These are phyloP conservation scores for Cryptosporidium felis DNA, from an alignment of 169 alveolate genomes.

Conservation along the genomic window DNA sequence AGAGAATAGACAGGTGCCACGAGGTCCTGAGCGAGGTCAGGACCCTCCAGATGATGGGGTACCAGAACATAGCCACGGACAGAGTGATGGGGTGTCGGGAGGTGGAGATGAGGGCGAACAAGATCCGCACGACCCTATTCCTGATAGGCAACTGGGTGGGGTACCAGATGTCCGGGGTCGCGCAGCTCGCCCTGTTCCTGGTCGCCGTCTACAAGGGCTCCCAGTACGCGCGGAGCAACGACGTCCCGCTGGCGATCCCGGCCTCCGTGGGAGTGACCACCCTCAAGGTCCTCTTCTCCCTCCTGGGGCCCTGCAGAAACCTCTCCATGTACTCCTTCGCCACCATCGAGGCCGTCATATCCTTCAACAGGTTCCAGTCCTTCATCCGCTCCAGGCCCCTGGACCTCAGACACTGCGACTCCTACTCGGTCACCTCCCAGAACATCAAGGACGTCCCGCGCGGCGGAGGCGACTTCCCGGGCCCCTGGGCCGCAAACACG, in stretches of 20 bases:
- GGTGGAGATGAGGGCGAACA: slow-evolving; percentile 53
- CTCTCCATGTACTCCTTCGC: slow-evolving; percentile 63
- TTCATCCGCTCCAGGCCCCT: slow-evolving; percentile 61
- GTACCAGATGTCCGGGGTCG: slow-evolving; percentile 62
- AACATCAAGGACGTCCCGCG: too few species aligned
- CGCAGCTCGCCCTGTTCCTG: slow-evolving; percentile 42
- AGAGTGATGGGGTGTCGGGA: slow-evolving; percentile 45
- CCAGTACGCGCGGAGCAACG: neutral
- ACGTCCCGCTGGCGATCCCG: slow-evolving; percentile 39
- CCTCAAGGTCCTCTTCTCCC: slow-evolving; percentile 39
- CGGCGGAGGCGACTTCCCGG: too few species aligned
- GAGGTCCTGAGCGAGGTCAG: slow-evolving; percentile 60
- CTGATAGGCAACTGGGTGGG: slow-evolving; percentile 67
- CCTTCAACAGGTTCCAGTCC: slow-evolving; percentile 49
- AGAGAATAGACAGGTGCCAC: slow-evolving; percentile 58
- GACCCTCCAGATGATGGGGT: slow-evolving; percentile 68
- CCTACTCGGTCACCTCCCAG: too few species aligned
- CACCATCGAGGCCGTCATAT: slow-evolving; percentile 55
- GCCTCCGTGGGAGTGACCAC: slow-evolving; percentile 72
- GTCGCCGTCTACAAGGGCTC: slow-evolving; percentile 52
- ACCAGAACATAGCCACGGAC: slow-evolving; percentile 39
- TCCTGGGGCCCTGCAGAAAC: slow-evolving; percentile 67
- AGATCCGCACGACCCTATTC: slow-evolving; percentile 28
- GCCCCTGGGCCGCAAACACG: too few species aligned
- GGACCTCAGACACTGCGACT: slow-evolving; percentile 51